A percentile compares a stretch with the other conserved stretches of the same genome.
phyloP scores from a whole-genome alignment of 352 stramenopile genomes.

The Phytophthora colocasiae region DNA sequence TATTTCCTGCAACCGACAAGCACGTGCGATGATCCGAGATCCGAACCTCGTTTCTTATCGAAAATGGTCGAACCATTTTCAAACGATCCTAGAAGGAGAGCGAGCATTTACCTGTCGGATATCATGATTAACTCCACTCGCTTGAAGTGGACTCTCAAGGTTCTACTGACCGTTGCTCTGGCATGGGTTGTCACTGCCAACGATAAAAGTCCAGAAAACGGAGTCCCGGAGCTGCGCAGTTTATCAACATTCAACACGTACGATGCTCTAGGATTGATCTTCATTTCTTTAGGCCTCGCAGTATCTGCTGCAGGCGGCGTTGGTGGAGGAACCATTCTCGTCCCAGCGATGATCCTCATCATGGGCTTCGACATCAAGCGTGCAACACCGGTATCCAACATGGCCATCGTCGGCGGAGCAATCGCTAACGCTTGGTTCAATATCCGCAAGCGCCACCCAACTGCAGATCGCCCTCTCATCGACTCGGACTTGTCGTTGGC shows the following conservation, averaged over 20 bases:
- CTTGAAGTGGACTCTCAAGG: constrained; percentile 3
- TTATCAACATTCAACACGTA: constrained; percentile 45
- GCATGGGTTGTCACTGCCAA: constrained; percentile 1
- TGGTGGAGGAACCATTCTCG: constrained; percentile 53
- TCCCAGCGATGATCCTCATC: constrained; percentile 54
- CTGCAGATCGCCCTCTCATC: constrained; percentile 56
- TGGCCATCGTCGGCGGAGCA: constrained; percentile 61
- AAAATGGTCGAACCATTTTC: constrained; percentile 5
- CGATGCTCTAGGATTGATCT: constrained; percentile 45
- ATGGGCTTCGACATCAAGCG: constrained; percentile 72
- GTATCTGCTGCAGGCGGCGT: constrained; percentile 54
- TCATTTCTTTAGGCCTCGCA: constrained; percentile 48
- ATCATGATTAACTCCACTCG: constrained; percentile 2
- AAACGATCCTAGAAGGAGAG: constrained; percentile 1
- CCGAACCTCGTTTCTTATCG: constrained; percentile 1
- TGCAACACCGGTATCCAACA: constrained; percentile 56
- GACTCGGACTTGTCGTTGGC: constrained; percentile 56
- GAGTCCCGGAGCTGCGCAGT: constrained; percentile 15
- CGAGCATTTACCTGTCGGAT: background rate
- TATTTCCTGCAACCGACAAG: constrained; percentile 22
- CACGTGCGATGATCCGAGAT: constrained; percentile 1
- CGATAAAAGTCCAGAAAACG: constrained; percentile 23
- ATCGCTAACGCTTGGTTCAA: constrained; percentile 67
- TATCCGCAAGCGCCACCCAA: constrained; percentile 58
- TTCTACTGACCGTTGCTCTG: constrained; percentile 9